Evolutionary conservation across 805 yeast species (phyloP).

Genomic region (Sugiyamaella smithiae): DNA sequence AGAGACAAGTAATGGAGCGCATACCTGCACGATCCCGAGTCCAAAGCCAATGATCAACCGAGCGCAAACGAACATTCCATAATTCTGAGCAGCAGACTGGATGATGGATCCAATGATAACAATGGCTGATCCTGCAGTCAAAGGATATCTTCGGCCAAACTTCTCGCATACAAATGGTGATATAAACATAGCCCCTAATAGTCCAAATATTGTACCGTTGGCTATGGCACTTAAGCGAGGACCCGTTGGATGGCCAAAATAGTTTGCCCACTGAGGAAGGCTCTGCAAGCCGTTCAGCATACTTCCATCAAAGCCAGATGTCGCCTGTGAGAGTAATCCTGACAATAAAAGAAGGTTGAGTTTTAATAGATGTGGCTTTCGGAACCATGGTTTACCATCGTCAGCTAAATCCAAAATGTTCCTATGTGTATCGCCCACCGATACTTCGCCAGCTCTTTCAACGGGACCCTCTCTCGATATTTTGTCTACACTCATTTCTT

Average conservation of each 20-base stretch:
- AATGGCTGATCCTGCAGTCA: constrained; percentile 52
- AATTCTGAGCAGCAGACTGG: constrained; percentile 40
- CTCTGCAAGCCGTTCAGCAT: constrained; percentile 22
- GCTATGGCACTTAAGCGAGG: constrained; percentile 18
- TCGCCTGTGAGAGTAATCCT: constrained; percentile 15
- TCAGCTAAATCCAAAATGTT: no score
- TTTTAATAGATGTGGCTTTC: constrained; percentile 13
- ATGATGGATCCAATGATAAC: constrained; percentile 58
- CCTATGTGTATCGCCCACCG: no score
- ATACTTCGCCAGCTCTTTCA: no score
- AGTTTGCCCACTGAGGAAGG: constrained; percentile 26
- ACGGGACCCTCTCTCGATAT: no score
- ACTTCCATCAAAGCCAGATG: constrained; percentile 21
- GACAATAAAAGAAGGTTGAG: constrained; percentile 15
- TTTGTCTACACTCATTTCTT: no score
- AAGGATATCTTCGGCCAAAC: constrained; percentile 47
- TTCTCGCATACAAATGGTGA: constrained; percentile 61
- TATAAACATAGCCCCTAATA: constrained; percentile 64
- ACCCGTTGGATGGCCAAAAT: constrained; percentile 21
- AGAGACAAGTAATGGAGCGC: neutral
- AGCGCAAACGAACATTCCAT: constrained; percentile 67
- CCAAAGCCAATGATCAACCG: constrained; percentile 73
- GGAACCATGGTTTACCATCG: no score
- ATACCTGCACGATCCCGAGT: constrained; percentile 61
- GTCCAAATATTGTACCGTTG: constrained; percentile 45